Conservation (phyloP, 106 monocot genomes). For the Allium cepa region DNA sequence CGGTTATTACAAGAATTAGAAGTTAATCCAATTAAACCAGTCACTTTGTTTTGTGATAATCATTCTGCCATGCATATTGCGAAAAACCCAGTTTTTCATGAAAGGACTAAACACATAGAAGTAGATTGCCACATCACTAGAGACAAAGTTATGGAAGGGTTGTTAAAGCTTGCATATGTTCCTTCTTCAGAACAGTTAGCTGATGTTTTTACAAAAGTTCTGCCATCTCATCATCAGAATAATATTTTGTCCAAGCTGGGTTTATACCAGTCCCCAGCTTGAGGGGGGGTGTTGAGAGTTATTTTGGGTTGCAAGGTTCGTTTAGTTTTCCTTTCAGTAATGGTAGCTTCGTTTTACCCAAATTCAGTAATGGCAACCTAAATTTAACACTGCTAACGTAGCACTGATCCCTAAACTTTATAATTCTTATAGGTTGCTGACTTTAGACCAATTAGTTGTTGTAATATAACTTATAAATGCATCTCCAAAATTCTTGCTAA, state of each 20-base stretch:
- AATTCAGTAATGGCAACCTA: too few species aligned
- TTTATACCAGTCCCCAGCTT: not conserved
- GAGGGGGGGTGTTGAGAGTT: not conserved
- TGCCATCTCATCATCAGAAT: not conserved
- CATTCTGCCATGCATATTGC: not conserved
- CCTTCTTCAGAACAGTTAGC: not conserved
- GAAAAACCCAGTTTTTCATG: not conserved
- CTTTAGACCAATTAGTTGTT: too few species aligned
- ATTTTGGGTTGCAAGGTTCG: too few species aligned
- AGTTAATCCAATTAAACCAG: not conserved
- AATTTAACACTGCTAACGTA: too few species aligned
- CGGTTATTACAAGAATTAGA: not conserved
- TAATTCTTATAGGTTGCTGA: too few species aligned
- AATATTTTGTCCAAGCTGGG: not conserved
- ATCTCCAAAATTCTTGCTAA: too few species aligned
- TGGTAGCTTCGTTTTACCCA: too few species aligned
- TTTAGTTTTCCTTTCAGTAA: too few species aligned
- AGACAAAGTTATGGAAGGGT: not conserved
- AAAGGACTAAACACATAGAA: not conserved
- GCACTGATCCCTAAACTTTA: too few species aligned
- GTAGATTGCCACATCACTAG: not conserved
- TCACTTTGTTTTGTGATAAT: not conserved
- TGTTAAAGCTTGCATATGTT: not conserved
- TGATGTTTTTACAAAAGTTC: not conserved
- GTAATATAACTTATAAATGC: too few species aligned